These are phyloP conservation scores for Sapria himalayana DNA, from an alignment of 345 rosid genomes.

Conservation along the genomic window DNA sequence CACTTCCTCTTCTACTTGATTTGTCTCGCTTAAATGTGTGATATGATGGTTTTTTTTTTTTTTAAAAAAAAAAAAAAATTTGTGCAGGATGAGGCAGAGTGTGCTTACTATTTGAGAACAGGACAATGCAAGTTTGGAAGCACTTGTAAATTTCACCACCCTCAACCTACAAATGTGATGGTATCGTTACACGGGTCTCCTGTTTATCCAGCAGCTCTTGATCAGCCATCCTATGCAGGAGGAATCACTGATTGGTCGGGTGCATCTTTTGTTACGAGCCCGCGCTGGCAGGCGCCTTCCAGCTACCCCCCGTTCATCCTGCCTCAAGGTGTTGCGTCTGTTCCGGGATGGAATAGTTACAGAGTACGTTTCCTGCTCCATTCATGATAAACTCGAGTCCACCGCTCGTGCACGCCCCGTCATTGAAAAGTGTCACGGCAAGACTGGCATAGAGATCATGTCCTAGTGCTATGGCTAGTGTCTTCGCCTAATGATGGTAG, in stretches of 20 bases:
- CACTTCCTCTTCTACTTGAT: not conserved
- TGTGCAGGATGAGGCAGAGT: slow-evolving; percentile 69
- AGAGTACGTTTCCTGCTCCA: slow-evolving; percentile 50
- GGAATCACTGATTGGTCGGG: slow-evolving; percentile 66
- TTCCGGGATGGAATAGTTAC: slow-evolving; percentile 87
- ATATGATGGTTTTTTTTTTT: slow-evolving; percentile 1
- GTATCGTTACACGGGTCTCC: slow-evolving; percentile 55
- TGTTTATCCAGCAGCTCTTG: slow-evolving; percentile 51
- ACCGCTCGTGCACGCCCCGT: no score
- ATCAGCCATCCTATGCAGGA: slow-evolving; percentile 56
- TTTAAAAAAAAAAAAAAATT: no score
- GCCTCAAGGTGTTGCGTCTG: slow-evolving; percentile 78
- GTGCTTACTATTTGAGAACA: slow-evolving; percentile 83
- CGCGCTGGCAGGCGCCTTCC: slow-evolving; percentile 94
- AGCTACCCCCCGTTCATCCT: slow-evolving; percentile 55
- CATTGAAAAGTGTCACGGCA: no score
- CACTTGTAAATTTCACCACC: slow-evolving; percentile 95
- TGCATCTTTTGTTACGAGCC: slow-evolving; percentile 72
- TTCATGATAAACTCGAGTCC: no score
- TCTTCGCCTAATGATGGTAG: no score
- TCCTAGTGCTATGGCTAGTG: no score
- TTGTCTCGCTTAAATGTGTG: not conserved
- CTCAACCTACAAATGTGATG: slow-evolving; percentile 74
- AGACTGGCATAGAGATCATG: no score
- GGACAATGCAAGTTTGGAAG: slow-evolving; percentile 91